Percentiles rank a stretch among this genome's conserved stretches.
Conservation (phyloP, 2,329 filamentous ascomycete genomes). For the Alternaria arborescens region DNA sequence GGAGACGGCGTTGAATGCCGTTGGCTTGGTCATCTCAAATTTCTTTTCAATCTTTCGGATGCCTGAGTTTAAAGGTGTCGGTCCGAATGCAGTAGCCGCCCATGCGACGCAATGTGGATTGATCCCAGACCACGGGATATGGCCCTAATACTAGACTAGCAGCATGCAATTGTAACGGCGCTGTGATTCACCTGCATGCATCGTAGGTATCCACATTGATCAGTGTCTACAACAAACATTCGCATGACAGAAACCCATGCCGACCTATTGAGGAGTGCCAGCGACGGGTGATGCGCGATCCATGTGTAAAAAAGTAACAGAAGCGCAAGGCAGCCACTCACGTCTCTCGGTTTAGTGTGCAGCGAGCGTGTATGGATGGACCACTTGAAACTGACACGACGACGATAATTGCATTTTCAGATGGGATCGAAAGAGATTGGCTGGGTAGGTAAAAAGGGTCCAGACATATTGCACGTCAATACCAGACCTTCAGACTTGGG, state of each 20-base stretch:
- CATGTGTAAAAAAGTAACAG: not conserved
- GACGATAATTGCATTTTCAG: constrained; percentile 4
- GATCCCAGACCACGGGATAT: constrained; percentile 2
- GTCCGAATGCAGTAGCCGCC: constrained; percentile 6
- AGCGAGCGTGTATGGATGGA: constrained; percentile 10
- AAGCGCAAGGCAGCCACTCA: constrained; percentile 5
- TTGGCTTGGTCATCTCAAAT: not conserved
- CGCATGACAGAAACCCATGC: constrained; percentile 1
- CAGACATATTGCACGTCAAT: constrained; percentile 14
- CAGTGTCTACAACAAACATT: not conserved
- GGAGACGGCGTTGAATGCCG: constrained; percentile 3
- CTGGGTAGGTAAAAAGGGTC: not conserved
- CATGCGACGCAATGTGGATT: not conserved
- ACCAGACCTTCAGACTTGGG: not conserved
- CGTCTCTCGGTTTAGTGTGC: not conserved
- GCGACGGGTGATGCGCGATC: not conserved
- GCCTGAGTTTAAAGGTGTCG: not conserved
- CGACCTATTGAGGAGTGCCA: not conserved
- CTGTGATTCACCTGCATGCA: constrained; percentile 6
- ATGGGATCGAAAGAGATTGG: not conserved
- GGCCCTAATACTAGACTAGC: constrained; percentile 1
- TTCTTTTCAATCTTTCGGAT: not conserved
- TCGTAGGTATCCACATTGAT: constrained; percentile 1
- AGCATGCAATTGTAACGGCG: constrained; percentile 1
- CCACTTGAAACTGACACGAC: not conserved